Conservation (phyloP, 768 basidiomycete species). For the Xanthoconium purpureum region DNA sequence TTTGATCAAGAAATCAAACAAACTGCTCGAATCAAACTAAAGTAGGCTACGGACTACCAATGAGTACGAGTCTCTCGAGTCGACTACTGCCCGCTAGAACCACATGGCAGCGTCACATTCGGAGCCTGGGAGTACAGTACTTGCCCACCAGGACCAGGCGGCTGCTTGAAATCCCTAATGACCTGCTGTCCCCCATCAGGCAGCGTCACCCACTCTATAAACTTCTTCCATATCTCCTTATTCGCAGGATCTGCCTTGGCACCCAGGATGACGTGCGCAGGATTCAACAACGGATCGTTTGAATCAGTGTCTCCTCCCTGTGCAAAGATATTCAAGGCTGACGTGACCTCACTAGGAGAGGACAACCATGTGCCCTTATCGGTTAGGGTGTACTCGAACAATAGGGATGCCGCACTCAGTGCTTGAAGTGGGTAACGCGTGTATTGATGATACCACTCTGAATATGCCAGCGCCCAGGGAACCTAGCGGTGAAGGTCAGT, state of each 20-base stretch:
- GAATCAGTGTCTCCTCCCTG: conserved; percentile 38
- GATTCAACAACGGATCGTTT: conserved; percentile 45
- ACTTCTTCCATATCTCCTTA: conserved; percentile 33
- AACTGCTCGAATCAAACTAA: background rate
- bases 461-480: conserved; percentile 52
- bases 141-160: conserved; percentile 17
- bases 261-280: conserved; percentile 43
- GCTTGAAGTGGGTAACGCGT: conserved; percentile 51
- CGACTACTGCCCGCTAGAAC: background rate
- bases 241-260: conserved; percentile 25
- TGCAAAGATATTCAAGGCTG: conserved; percentile 38
- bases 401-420: conserved; percentile 42
- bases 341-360: conserved; percentile 32
- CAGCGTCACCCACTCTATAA: conserved; percentile 44
- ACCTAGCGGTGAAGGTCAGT: conserved; percentile 32
- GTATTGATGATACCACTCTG: conserved; percentile 60
- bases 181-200: conserved; percentile 45
- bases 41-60: background rate
- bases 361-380: conserved; percentile 52
- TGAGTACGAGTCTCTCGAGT: no score
- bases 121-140: conserved; percentile 28
- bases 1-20: background rate
- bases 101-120: background rate
- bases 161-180: conserved; percentile 37
- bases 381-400: conserved; percentile 53